These are phyloP conservation scores for Heritiera fomes DNA, from an alignment of 345 rosid genomes.

Conservation along the genomic window DNA sequence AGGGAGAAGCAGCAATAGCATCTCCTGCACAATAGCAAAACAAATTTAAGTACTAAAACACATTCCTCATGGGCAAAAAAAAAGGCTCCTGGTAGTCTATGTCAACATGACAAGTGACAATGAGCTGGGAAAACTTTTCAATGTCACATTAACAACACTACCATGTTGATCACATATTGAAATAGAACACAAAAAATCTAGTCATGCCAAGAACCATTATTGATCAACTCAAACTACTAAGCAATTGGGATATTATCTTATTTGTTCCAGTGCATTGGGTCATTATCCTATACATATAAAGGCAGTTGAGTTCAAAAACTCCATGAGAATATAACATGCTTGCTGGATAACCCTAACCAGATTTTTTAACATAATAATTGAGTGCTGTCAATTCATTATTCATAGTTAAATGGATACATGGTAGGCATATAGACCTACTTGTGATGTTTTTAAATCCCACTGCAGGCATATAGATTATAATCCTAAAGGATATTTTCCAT, in stretches of 20 bases:
- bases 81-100: background rate
- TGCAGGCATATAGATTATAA: background rate
- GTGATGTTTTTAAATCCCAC: background rate
- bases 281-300: background rate
- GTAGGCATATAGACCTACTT: background rate
- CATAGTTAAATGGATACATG: background rate
- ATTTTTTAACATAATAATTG: background rate
- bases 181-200: background rate
- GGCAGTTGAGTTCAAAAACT: background rate
- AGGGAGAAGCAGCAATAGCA: constrained; percentile 93
- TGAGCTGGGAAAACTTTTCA: background rate
- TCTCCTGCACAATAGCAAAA: constrained; percentile 59
- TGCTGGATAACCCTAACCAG: background rate
- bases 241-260: background rate
- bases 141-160: background rate
- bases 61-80: background rate
- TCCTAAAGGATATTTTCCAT: background rate
- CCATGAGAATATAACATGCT: background rate
- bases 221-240: background rate
- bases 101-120: background rate
- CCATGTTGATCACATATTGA: background rate
- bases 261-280: background rate
- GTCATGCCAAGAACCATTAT: background rate
- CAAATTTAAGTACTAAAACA: background rate
- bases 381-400: background rate